These are phyloP conservation scores for Geranomyces variabilis DNA, from an alignment of 192 early-diverging fungal genomes.

Conservation along the genomic window DNA sequence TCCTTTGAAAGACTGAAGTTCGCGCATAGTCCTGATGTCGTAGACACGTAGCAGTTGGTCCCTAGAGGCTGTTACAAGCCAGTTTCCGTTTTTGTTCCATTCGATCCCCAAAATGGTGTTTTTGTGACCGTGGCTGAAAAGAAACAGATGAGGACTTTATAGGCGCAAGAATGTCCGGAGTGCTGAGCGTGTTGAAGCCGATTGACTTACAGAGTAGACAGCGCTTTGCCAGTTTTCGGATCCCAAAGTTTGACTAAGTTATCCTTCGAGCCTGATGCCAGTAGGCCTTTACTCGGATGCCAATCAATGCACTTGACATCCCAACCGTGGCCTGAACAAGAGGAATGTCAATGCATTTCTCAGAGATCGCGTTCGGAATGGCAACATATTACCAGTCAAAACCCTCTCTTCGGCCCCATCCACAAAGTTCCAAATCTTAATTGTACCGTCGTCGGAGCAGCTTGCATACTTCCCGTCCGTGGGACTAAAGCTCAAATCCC, in stretches of 20 bases:
- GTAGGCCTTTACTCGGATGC: conserved; percentile 91
- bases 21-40: conserved; percentile 93
- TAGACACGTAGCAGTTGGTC: conserved; percentile 92
- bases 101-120: conserved; percentile 85
- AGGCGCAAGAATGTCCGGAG: too few species aligned
- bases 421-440: conserved; percentile 97
- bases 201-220: conserved; percentile 77
- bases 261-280: conserved; percentile 95
- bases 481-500: conserved; percentile 92
- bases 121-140: conserved; percentile 84
- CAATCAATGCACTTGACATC: conserved; percentile 97
- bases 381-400: conserved; percentile 54
- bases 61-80: conserved; percentile 87
- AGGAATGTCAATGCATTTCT: not conserved
- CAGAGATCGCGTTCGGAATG: not conserved
- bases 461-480: conserved; percentile 92
- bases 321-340: conserved; percentile 81
- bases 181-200: too few species aligned
- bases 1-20: conserved; percentile 81
- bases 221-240: conserved; percentile 82
- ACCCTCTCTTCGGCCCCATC: conserved; percentile 77
- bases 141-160: not conserved
- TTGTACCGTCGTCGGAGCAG: conserved; percentile 90
- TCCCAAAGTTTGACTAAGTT: conserved; percentile 98
- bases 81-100: conserved; percentile 98